phyloP scores from a whole-genome alignment of 2,329 filamentous ascomycete genomes.

The Zasmidium cellare region DNA sequence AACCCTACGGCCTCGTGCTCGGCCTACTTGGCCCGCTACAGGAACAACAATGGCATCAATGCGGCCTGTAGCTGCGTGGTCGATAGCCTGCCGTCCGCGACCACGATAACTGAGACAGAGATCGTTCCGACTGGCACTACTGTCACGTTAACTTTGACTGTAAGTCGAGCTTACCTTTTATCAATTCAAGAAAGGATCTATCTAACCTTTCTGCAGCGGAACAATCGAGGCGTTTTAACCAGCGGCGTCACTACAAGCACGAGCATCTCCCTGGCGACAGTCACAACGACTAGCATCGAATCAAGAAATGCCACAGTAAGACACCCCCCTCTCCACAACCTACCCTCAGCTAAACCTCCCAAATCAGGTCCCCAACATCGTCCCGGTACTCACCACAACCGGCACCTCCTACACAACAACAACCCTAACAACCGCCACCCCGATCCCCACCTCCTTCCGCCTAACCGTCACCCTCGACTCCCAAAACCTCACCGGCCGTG shows the following conservation, averaged over 20 bases:
- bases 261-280: neutral
- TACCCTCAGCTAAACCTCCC: neutral
- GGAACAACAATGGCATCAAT: neutral
- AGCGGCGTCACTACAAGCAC: neutral
- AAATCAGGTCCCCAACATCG: too few species aligned
- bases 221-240: neutral
- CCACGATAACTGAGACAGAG: neutral
- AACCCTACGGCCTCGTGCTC: neutral
- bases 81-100: neutral
- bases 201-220: neutral
- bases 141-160: neutral
- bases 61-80: neutral
- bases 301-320: neutral
- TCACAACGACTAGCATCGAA: neutral
- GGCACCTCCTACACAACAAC: neutral
- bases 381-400: neutral
- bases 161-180: neutral
- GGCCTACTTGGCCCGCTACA: neutral
- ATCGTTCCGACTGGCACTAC: neutral
- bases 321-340: neutral
- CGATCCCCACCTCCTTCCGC: neutral
- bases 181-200: too few species aligned
- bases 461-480: neutral
- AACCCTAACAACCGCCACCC: constrained; percentile 1
- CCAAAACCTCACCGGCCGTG: neutral